A percentile compares a stretch with the other conserved stretches of the same genome.
These are phyloP conservation scores for Cercospora sp. DNA, from an alignment of 2,329 filamentous ascomycete genomes.

Conservation along the genomic window DNA sequence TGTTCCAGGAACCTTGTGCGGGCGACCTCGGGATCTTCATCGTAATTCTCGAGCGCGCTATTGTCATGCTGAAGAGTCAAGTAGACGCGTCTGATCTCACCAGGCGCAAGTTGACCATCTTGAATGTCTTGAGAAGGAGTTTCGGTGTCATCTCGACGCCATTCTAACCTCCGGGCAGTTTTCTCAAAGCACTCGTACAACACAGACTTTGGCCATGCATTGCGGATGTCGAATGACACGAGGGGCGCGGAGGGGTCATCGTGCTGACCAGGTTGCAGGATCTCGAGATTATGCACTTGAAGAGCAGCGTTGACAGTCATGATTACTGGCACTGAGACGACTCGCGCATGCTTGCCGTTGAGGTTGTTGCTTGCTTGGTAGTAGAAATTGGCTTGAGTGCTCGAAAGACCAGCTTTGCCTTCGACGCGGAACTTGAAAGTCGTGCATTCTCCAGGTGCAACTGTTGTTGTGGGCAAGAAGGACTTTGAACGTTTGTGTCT, in stretches of 20 bases:
- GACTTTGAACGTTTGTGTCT: slow-evolving; percentile 21
- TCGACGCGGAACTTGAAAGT: slow-evolving; percentile 82
- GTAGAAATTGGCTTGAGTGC: slow-evolving; percentile 77
- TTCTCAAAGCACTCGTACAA: slow-evolving; percentile 38
- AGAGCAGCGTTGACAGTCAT: slow-evolving; percentile 91
- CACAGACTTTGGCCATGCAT: slow-evolving; percentile 83
- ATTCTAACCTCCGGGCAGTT: slow-evolving; percentile 2
- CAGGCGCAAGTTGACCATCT: slow-evolving; percentile 23
- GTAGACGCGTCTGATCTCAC: slow-evolving; percentile 27
- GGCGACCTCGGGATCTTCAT: slow-evolving; percentile 19
- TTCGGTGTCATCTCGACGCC: slow-evolving; percentile 9
- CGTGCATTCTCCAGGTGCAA: slow-evolving; percentile 58
- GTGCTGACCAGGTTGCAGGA: slow-evolving; percentile 59
- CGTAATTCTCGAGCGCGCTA: slow-evolving; percentile 6
- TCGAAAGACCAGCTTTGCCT: slow-evolving; percentile 80
- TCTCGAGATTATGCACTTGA: slow-evolving; percentile 76
- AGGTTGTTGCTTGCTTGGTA: slow-evolving; percentile 50
- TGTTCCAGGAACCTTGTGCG: slow-evolving; percentile 23
- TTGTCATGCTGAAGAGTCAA: slow-evolving; percentile 15
- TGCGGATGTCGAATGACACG: slow-evolving; percentile 79
- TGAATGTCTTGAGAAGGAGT: slow-evolving; percentile 6
- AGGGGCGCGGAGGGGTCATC: slow-evolving; percentile 66
- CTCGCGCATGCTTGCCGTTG: slow-evolving; percentile 25
- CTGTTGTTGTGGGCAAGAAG: slow-evolving; percentile 14
- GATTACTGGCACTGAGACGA: slow-evolving; percentile 71